Evolutionary conservation across 495 filamentous ascomycete species (phyloP), one percentile per base, ranked within the genome.

Genomic region (Tuber melanosporum): DNA sequence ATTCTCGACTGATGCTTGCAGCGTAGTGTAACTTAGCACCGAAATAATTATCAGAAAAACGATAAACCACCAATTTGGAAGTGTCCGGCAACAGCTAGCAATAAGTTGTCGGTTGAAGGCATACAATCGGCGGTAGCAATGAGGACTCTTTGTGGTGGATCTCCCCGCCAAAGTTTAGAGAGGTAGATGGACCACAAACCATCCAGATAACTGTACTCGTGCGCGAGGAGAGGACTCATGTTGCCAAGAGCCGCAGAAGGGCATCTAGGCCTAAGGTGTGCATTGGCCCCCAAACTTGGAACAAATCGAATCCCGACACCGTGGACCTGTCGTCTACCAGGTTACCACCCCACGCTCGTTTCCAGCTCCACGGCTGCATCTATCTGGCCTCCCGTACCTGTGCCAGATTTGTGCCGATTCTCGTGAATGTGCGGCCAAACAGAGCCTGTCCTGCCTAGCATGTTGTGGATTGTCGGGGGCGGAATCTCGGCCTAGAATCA

Each of bases 281-380:
- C 57, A 32, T 66, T 66, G 57, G 57, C 57, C 57, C 57, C 57
- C 57, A 66, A 66, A 36, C 26, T 32, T 73, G 39, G 70, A 46
- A 57, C 73, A 49, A 75, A 75, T 71, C 42, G 79, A 73, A 71
- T 71, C 78, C 78, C 78, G 73, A 76, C 71, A 80, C 78, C 78
- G 78, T 80, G 78, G 78, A 79, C 76, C 70, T 69, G 78, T 75
- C 70, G 52, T 73, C 70, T 76, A 76, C 78, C 74, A 80, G 78
- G 78, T 80, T 78, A 72, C 73, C 73, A 80, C 77, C 77, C 78
- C 78, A 80, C 77, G 77, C 77, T 74, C 73, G 46, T 73, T 71
- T 72, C 73, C 73, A 80, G 80, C 74, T 66, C 62, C 47, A 80
- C 78, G 78, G 77, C 77, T 80, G 73, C 77, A 80, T 80, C 76